Base-by-base conservation (phyloP, 805 yeast genomes). In the Sporopachydermia quercuum region DNA sequence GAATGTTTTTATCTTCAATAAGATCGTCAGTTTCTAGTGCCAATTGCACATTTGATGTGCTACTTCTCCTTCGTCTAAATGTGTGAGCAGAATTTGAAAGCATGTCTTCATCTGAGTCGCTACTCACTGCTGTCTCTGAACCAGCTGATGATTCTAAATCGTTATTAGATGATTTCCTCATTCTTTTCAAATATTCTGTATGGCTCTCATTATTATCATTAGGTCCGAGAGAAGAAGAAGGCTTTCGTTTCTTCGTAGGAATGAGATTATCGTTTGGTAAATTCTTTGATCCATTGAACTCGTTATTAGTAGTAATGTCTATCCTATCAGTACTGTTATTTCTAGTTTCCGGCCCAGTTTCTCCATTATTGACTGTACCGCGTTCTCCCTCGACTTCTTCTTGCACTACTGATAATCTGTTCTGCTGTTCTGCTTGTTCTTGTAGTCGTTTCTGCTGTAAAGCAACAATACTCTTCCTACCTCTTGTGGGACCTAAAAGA, bases 401-500 rank as follows among this genome's bases (percentile, higher is more conserved):
- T 37, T 42, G 48, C 35, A 19, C 8, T 8, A 11, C 5, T 27
- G 19, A 33, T 4, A 8, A 15, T 13, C 15, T 34, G 15, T 13
- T 34, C 16, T 40, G 40, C 16, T 35, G 16, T 14, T 34, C 39
- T 5, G 47, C 53, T 23, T 45, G 42, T 18, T 51, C 45, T n/a
- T 53, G 45, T 15, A 52, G 47, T 13, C 62, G 33, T 38, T 62
- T 55, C 18, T 71, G 74, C 47, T 76, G 80, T 34, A 77, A 51
- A 37, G 64, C 63, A 4, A 70, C 80, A 36, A 77, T 67, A 0
- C 78, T 65, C 42, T 67, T 71, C 34, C 80, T 54, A 49, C 73
- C 65, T 46, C 74, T 76, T 1, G 77, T 67, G 4, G 91, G 87
- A 1, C 83, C 82, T 23, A 68, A 40, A 15, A 67, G 40, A n/a